Percentiles rank a stretch among this genome's conserved stretches.
Evolutionary conservation across 371 early-diverging fungal genomes (phyloP).

Genomic region (Haplosporangium sp.): DNA sequence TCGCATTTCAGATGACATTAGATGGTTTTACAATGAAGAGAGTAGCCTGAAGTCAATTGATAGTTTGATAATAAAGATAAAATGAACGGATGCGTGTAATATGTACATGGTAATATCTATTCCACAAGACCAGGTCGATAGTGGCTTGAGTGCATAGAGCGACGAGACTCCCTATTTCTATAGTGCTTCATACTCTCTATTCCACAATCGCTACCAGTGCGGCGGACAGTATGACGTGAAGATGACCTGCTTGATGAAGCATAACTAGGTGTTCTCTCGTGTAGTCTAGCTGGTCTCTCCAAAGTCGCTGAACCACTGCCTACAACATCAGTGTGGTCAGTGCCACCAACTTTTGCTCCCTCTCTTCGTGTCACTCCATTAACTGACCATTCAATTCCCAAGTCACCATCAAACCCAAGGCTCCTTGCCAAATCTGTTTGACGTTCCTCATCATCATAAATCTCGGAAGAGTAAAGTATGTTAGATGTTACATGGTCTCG

Average conservation of each 20-base stretch:
- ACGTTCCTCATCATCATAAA: constrained; percentile 29
- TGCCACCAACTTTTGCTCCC: not conserved
- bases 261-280: constrained; percentile 22
- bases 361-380: constrained; percentile 3
- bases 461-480: constrained; percentile 17
- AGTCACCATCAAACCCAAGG: constrained; percentile 30
- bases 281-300: constrained; percentile 1
- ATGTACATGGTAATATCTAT: constrained; percentile 2
- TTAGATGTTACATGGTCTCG: constrained; percentile 42
- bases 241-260: constrained; percentile 27
- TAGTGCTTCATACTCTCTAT: constrained; percentile 38
- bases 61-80: no score
- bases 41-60: no score
- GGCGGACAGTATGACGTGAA: constrained; percentile 21
- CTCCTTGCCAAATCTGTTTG: constrained; percentile 15
- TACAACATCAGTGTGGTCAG: not conserved
- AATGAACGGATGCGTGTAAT: not conserved
- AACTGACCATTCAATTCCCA: constrained; percentile 38
- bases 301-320: not conserved
- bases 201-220: constrained; percentile 43
- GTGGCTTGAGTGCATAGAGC: constrained; percentile 21
- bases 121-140: constrained; percentile 22
- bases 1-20: no score
- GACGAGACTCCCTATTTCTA: constrained; percentile 13
- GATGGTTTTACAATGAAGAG: no score